phyloP scores from a whole-genome alignment of 202 grass and related monocot genomes.

The Saccharum hybrid region DNA sequence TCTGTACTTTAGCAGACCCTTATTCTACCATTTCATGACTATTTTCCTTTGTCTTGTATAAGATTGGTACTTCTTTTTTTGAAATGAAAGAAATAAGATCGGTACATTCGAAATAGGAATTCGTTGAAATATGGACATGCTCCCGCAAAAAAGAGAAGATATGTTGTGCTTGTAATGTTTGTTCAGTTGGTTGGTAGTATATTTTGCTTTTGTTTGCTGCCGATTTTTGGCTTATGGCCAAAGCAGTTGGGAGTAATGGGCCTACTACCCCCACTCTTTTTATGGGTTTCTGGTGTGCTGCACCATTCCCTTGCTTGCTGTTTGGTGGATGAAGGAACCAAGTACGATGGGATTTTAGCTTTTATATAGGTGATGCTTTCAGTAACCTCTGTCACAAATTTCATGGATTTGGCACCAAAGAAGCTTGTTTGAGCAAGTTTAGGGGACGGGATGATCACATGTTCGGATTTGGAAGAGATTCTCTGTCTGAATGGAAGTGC shows the following conservation, averaged over 20 bases:
- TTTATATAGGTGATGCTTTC: slow-evolving; percentile 40
- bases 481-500: slow-evolving; percentile 6
- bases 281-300: slow-evolving; percentile 53
- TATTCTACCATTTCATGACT: neutral
- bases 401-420: slow-evolving; percentile 38
- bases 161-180: neutral
- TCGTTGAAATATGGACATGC: neutral
- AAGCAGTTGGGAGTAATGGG: slow-evolving; percentile 49
- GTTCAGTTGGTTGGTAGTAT: slow-evolving; percentile 29
- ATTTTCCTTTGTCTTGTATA: neutral
- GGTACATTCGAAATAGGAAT: neutral
- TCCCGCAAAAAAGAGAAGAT: neutral
- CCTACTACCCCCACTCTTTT: slow-evolving; percentile 41
- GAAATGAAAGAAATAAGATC: neutral
- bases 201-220: slow-evolving; percentile 31
- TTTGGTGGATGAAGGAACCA: slow-evolving; percentile 48
- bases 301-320: slow-evolving; percentile 45
- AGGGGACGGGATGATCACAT: slow-evolving; percentile 45
- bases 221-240: slow-evolving; percentile 46
- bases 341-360: slow-evolving; percentile 34
- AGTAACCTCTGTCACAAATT: slow-evolving; percentile 47
- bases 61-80: neutral
- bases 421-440: slow-evolving; percentile 46
- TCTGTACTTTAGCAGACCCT: neutral
- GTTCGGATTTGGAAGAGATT: slow-evolving; percentile 50